phyloP scores from a whole-genome alignment of 805 yeast genomes.

The Clavispora fructus region DNA sequence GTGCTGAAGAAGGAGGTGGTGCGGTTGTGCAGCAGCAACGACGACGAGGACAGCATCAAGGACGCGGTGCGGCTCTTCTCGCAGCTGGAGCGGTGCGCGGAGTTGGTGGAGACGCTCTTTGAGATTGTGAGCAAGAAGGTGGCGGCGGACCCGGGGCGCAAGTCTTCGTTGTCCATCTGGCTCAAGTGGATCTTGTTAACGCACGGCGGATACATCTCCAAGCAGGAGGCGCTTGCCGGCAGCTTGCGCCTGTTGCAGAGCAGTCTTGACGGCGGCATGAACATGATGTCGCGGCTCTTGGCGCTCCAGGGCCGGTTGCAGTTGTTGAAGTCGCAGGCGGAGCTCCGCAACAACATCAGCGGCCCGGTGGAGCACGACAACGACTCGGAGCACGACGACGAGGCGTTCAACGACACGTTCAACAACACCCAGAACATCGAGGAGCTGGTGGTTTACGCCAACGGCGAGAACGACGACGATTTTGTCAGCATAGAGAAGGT shows the following conservation, averaged over 20 bases:
- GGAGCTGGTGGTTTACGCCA: conserved; percentile 31
- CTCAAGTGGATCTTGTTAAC: conserved; percentile 71
- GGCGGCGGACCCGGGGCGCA: conserved; percentile 23
- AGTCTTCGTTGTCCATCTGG: conserved; percentile 49
- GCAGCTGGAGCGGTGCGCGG: conserved; percentile 23
- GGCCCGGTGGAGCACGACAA: conserved; percentile 8
- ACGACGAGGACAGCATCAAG: conserved; percentile 28
- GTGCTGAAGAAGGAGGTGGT: conserved; percentile 13
- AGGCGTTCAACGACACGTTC: conserved; percentile 13
- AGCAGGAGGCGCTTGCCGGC: conserved; percentile 47
- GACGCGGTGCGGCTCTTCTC: conserved; percentile 32
- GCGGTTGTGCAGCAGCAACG: conserved; percentile 23
- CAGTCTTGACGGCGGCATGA: conserved; percentile 50
- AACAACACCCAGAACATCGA: conserved; percentile 21
- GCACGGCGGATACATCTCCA: conserved; percentile 61
- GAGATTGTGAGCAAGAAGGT: conserved; percentile 23
- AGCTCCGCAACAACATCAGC: conserved; percentile 43
- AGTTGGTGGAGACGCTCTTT: conserved; percentile 21
- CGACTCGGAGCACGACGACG: conserved; percentile 14
- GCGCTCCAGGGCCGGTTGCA: conserved; percentile 84
- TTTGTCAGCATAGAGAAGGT: conserved; percentile 2
- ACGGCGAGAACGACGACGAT: conserved; percentile 36
- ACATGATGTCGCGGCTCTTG: conserved; percentile 59
- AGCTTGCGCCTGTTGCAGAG: conserved; percentile 54
- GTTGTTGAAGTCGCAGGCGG: conserved; percentile 69